phyloP scores from a whole-genome alignment of 768 basidiomycete genomes.

The Nidularia sp. region DNA sequence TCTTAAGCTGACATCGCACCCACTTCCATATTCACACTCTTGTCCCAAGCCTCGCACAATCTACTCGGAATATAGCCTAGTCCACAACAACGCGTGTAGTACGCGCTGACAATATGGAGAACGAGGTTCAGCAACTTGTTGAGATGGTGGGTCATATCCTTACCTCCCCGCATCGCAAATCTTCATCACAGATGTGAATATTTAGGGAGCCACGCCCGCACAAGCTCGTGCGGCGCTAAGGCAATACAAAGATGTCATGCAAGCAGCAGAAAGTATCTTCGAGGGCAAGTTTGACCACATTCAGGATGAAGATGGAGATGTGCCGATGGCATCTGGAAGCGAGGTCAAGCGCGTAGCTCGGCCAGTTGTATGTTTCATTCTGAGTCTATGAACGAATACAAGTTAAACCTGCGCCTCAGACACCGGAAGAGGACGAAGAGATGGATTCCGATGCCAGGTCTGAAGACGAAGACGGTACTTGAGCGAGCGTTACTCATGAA shows the following conservation, averaged over 20 bases:
- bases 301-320: slow-evolving; percentile 54
- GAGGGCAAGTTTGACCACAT: slow-evolving; percentile 81
- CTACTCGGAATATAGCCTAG: no score
- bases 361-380: slow-evolving; percentile 18
- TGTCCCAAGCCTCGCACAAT: no score
- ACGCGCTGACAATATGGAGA: slow-evolving; percentile 31
- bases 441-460: slow-evolving; percentile 43
- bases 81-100: background rate
- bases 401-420: slow-evolving; percentile 30
- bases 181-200: background rate
- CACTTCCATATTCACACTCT: no score
- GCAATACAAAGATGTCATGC: slow-evolving; percentile 85
- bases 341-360: slow-evolving; percentile 17
- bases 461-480: slow-evolving; percentile 49
- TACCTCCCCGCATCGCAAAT: background rate
- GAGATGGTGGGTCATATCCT: slow-evolving; percentile 29
- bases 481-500: background rate
- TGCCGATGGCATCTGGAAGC: slow-evolving; percentile 33
- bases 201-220: slow-evolving; percentile 74
- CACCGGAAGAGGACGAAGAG: slow-evolving; percentile 57
- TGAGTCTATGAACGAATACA: background rate
- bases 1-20: no score
- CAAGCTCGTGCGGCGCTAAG: slow-evolving; percentile 83
- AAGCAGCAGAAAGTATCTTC: slow-evolving; percentile 83
- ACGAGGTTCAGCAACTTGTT: slow-evolving; percentile 49